Percentiles rank a stretch among this genome's conserved stretches.
These are phyloP conservation scores for Elongisporangium prolatum DNA, from an alignment of 352 stramenopile genomes.

Conservation along the genomic window DNA sequence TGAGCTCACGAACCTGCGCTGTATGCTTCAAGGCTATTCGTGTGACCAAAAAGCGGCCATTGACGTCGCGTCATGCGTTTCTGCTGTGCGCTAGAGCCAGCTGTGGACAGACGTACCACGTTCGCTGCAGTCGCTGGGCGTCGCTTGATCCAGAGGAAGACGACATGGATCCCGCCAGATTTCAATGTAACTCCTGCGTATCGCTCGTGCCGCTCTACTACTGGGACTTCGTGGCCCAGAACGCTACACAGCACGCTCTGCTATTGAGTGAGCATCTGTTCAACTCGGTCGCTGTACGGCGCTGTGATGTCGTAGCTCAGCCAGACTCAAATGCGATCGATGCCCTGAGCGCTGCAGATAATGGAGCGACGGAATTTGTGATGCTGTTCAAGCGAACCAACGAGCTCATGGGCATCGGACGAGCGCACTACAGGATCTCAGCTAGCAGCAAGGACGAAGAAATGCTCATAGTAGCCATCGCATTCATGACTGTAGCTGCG, in stretches of 20 bases:
- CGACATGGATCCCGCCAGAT: conserved; percentile 12
- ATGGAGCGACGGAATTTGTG: conserved; percentile 8
- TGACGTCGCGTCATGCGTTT: conserved; percentile 9
- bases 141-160: conserved; percentile 23
- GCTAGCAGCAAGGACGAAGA: conserved; percentile 46
- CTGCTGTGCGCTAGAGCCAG: conserved; percentile 41
- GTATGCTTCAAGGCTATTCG: conserved; percentile 50
- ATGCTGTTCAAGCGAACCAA: conserved; percentile 36
- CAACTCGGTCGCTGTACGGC: conserved; percentile 27
- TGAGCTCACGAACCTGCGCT: conserved; percentile 42
- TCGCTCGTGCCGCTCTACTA: conserved; percentile 33
- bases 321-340: background rate
- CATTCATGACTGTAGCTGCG: conserved; percentile 13
- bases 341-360: background rate
- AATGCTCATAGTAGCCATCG: conserved; percentile 40
- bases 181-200: conserved; percentile 48
- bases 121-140: conserved; percentile 64
- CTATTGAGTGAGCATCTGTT: conserved; percentile 53
- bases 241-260: conserved; percentile 17
- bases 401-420: conserved; percentile 41
- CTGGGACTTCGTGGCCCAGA: conserved; percentile 60
- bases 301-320: background rate
- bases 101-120: conserved; percentile 58
- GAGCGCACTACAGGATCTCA: conserved; percentile 38
- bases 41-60: conserved; percentile 12